Evolutionary conservation across 257 asterid genomes (phyloP).

Genomic region (Phtheirospermum japonicum): DNA sequence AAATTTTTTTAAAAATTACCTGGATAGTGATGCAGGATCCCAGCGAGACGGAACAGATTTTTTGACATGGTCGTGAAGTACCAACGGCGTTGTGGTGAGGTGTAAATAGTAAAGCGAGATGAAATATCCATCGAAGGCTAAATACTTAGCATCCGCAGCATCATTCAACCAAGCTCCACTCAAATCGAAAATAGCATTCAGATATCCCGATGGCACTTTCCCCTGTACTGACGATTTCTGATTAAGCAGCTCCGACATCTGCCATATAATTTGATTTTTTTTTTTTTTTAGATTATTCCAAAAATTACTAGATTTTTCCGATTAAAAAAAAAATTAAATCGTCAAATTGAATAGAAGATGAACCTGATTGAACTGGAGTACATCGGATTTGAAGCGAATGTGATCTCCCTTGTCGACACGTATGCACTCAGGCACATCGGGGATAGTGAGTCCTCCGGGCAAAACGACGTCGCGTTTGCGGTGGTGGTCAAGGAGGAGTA

Average conservation of each 20-base stretch:
- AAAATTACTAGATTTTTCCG: background rate
- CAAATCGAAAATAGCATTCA: constrained; percentile 81
- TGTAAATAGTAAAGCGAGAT: constrained; percentile 83
- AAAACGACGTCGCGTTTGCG: constrained; percentile 61
- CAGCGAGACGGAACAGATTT: constrained; percentile 89
- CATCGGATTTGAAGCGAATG: constrained; percentile 89
- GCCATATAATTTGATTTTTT: constrained; percentile 29
- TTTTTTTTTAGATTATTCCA: background rate
- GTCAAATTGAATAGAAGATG: background rate
- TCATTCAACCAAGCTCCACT: constrained; percentile 93
- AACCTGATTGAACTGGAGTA: constrained; percentile 91
- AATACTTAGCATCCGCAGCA: constrained; percentile 77
- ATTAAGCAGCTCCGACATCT: constrained; percentile 97
- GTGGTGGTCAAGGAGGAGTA: constrained; percentile 59
- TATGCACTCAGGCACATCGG: constrained; percentile 70
- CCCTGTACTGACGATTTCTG: constrained; percentile 87
- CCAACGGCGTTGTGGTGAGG: constrained; percentile 77
- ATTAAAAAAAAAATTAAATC: background rate
- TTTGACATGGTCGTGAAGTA: constrained; percentile 86
- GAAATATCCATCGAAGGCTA: constrained; percentile 92
- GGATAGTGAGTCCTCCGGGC: constrained; percentile 71
- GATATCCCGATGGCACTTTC: constrained; percentile 92
- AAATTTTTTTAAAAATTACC: constrained; percentile 52
- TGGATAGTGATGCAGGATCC: constrained; percentile 89
- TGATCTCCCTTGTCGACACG: constrained; percentile 90